These are phyloP conservation scores for Rosa lucieae DNA, from an alignment of 306 rosid species.

Conservation along the genomic window DNA sequence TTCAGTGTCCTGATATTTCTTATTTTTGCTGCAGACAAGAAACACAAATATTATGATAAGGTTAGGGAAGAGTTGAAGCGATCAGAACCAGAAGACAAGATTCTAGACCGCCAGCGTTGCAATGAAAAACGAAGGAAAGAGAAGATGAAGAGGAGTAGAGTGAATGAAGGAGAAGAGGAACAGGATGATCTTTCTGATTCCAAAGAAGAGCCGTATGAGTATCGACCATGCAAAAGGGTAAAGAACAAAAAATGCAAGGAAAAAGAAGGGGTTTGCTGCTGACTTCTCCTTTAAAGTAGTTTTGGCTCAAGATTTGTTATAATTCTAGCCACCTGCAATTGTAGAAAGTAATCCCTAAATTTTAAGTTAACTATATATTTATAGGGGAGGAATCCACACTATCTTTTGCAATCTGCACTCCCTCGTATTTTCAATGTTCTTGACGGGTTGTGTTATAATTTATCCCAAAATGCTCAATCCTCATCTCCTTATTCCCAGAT, in stretches of 20 bases:
- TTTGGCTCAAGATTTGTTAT: too few species aligned
- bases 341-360: too few species aligned
- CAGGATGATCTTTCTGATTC: constrained; percentile 46
- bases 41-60: constrained; percentile 62
- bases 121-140: constrained; percentile 62
- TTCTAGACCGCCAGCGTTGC: constrained; percentile 57
- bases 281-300: too few species aligned
- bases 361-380: too few species aligned
- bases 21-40: constrained; percentile 47
- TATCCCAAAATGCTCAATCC: too few species aligned
- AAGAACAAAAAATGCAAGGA: constrained; percentile 24
- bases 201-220: constrained; percentile 34
- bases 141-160: constrained; percentile 56
- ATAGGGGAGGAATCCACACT: too few species aligned
- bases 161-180: constrained; percentile 30
- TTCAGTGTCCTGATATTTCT: not conserved
- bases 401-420: too few species aligned
- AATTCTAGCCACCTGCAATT: too few species aligned
- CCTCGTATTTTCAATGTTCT: too few species aligned
- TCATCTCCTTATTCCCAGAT: too few species aligned
- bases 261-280: too few species aligned
- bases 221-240: constrained; percentile 43
- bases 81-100: constrained; percentile 80
- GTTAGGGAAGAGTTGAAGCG: constrained; percentile 68
- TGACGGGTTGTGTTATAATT: too few species aligned